These are phyloP conservation scores for Hemerocallis citrina DNA, from an alignment of 106 monocot species.

Conservation along the genomic window DNA sequence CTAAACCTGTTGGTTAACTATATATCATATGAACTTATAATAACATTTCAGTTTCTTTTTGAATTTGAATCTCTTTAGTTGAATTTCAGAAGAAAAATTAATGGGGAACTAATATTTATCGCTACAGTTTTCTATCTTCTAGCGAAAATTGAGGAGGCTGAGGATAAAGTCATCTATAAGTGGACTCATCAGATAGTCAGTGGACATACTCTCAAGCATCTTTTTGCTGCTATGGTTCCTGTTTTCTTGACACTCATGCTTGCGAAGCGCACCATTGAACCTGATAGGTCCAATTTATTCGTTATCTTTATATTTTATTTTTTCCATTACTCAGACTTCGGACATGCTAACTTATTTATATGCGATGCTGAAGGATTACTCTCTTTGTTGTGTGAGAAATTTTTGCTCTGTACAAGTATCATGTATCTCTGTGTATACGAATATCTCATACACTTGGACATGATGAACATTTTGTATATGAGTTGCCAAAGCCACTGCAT, in stretches of 20 bases:
- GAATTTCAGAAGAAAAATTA: neutral
- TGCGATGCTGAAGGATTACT: neutral
- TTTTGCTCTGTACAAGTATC: too few relatives aligned
- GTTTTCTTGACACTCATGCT: constrained; percentile 93
- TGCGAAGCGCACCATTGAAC: constrained; percentile 63
- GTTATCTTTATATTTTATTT: neutral
- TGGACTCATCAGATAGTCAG: constrained; percentile 72
- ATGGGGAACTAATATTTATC: neutral
- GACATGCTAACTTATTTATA: neutral
- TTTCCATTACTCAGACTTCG: neutral
- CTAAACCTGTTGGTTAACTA: too few relatives aligned
- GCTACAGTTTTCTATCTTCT: constrained; percentile 77
- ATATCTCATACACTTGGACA: too few relatives aligned
- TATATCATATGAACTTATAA: too few relatives aligned
- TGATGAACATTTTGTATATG: too few relatives aligned
- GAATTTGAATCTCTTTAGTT: neutral
- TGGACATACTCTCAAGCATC: constrained; percentile 95
- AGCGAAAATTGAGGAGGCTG: constrained; percentile 91
- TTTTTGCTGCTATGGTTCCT: constrained; percentile 91
- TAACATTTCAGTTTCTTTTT: too few relatives aligned
- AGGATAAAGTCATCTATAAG: constrained; percentile 68
- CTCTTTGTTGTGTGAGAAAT: too few relatives aligned
- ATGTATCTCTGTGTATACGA: too few relatives aligned
- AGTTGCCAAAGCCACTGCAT: too few relatives aligned
- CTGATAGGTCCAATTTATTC: constrained; percentile 51